Evolutionary conservation across 2,329 filamentous ascomycete species (phyloP), one percentile per base, ranked within the genome.

Genomic region (Albophoma yamanashiensis): DNA sequence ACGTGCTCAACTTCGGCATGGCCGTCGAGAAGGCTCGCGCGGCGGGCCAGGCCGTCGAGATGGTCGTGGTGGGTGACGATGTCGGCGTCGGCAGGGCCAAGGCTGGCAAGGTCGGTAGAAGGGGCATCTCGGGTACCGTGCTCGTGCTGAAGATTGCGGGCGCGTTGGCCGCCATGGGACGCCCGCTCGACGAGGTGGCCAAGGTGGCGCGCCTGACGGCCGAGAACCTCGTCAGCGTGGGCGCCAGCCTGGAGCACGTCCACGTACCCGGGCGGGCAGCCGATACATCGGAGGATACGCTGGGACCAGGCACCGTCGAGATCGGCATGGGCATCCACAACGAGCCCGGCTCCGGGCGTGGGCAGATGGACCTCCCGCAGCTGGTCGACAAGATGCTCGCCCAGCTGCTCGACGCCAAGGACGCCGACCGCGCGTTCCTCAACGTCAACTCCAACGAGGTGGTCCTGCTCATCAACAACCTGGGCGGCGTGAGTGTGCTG

Each of bases 31-130:
- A 96, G 77, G 92, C 92, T 20, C 87, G 89, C 61, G 91, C 91
- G 1, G 84, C 85, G 0, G 92, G 91, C 0, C 75, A 91, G 31
- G 76, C 85, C 22, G 89, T 90, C 0, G 89, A 96, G 71, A 96
- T 97, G 88, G 86, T 96, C 12, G 89, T 96, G 11, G 91, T 97
- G 9, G 91, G 87, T 7, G 93, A 97, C 69, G 93, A 97, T 73
- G 92, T 92, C 3, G 92, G 92, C 52, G 92, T 97, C 55, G 92
- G 92, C 1, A 80, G 91, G 61, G 80, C 78, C 58, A 88, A 88
- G 70, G 88, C 89, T 14, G 92, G 93, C n/a, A 97, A 97, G 72
- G 93, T 97, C 20, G 93, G 93, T 1, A 79, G 93, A 58, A 83
- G 93, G 69, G 93, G 93, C 58, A 94, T 97, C 72, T 92, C 91